phyloP scores from a whole-genome alignment of 768 basidiomycete genomes.

The Tylopilus sp. region DNA sequence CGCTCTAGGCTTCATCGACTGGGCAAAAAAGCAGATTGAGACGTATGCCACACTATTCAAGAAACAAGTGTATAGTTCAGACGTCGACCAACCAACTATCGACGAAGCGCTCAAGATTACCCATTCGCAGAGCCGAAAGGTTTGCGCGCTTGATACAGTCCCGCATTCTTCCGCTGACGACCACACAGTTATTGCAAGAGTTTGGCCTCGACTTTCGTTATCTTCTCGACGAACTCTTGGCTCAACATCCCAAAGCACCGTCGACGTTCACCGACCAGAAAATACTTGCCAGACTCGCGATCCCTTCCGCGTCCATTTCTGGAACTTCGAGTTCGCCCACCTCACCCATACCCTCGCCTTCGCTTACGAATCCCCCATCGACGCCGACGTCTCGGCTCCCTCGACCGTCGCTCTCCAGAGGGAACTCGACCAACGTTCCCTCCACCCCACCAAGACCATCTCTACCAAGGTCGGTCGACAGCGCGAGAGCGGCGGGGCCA shows the following conservation, averaged over 20 bases:
- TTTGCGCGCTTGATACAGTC: constrained; percentile 28
- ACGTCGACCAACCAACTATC: constrained; percentile 64
- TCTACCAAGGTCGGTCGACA: constrained; percentile 27
- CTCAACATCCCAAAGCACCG: constrained; percentile 44
- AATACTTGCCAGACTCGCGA: constrained; percentile 29
- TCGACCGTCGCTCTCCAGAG: constrained; percentile 22
- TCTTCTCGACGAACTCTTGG: constrained; percentile 74
- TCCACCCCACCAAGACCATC: constrained; percentile 18
- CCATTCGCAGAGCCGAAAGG: constrained; percentile 80
- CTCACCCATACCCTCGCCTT: constrained; percentile 17
- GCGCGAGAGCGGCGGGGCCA: constrained; percentile 43
- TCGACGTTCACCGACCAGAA: constrained; percentile 17
- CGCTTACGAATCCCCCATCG: constrained; percentile 17
- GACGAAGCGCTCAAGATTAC: constrained; percentile 79
- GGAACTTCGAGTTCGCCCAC: constrained; percentile 12
- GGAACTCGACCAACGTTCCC: constrained; percentile 27
- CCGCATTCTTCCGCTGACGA: background rate
- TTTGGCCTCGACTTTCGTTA: constrained; percentile 93
- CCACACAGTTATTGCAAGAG: constrained; percentile 74
- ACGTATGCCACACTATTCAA: constrained; percentile 80
- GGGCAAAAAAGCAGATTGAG: constrained; percentile 87
- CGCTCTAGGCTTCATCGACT: constrained; percentile 80
- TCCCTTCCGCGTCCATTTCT: constrained; percentile 17
- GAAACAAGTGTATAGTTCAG: constrained; percentile 87
- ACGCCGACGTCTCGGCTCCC: constrained; percentile 27